Base-by-base conservation (phyloP, 2,329 filamentous ascomycete species). In the Simplicillium aogashimaense region DNA sequence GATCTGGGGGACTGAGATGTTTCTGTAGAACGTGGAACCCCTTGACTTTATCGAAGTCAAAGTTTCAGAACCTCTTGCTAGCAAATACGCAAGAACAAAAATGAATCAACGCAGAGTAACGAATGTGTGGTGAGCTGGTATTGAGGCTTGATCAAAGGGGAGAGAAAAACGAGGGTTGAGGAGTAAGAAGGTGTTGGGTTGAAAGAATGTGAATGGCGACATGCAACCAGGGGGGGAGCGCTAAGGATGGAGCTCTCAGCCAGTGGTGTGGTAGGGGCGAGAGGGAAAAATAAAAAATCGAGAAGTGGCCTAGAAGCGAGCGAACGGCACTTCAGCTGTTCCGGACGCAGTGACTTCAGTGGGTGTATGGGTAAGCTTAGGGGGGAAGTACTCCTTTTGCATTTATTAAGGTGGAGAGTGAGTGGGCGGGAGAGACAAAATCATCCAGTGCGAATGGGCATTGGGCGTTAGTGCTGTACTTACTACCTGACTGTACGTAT, bases 71-170 rank as follows among this genome's bases (percentile, higher is more conserved):
- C 20, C 20, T 25, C 20, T 25, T 25, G 20, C 20, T 9, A 38
- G 34, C 34, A 38, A 29, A 36, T 18, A 36, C 30, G 35, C 31
- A 40, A 31, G 39, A 40, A 35, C 44, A 42, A 17, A 37, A 36
- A 29, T 15, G 37, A 38, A 35, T 40, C 36, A 41, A 25, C 20
- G 20, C 20, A 25, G 20, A 25, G 20, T 25, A 25, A 38, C 15
- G 35, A 43, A 35, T 37, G 38, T 43, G 33, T 40, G 42, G 37
- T 25, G 35, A 38, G 29, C 29, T 35, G 29, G 40, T 37, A 41
- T 18, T 35, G 38, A 38, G 40, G 37, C 40, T 42, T 28, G n/a
- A 30, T 40, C 20, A 36, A 40, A 29, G 20, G 29, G 18, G 25
- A 28, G 30, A 14, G 14, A 18, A 35, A 40, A 35, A 38, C 36